Conservation (phyloP, 2,329 filamentous ascomycete genomes). For the Pyrenophora graminea region DNA sequence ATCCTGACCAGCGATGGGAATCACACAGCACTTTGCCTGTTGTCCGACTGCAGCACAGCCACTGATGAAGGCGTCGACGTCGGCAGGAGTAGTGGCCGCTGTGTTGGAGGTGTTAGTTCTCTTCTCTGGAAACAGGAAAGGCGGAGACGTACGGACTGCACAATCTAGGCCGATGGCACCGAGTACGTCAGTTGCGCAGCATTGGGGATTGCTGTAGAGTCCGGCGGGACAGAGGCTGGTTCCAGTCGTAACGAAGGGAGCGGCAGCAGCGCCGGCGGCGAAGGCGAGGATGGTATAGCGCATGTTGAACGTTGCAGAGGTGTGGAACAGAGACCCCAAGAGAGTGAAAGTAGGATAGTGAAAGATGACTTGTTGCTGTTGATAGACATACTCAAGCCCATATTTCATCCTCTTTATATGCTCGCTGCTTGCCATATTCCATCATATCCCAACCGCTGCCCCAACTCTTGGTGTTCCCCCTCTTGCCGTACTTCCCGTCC, state of each 20-base stretch:
- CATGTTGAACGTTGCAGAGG: constrained; percentile 5
- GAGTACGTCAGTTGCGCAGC: constrained; percentile 15
- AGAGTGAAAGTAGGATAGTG: not conserved
- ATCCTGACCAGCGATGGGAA: no score
- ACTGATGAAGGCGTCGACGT: not conserved
- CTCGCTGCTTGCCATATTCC: not conserved
- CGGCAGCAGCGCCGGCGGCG: constrained; percentile 5
- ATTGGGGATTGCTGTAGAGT: constrained; percentile 12
- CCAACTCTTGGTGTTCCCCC: no score
- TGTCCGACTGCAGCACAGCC: no score
- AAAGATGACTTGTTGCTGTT: constrained; percentile 1
- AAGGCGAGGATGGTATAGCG: constrained; percentile 9
- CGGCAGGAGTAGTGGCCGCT: constrained; percentile 7
- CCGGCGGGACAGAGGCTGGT: constrained; percentile 6
- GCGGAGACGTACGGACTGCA: constrained; percentile 9
- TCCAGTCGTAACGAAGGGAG: not conserved
- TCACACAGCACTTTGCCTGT: no score
- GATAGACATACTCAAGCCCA: not conserved
- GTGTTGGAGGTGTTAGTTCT: not conserved
- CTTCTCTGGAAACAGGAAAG: not conserved
- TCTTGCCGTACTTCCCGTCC: no score
- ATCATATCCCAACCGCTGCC: not conserved
- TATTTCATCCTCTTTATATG: constrained; percentile 5
- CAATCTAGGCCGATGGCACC: constrained; percentile 8
- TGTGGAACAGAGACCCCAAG: not conserved